These are phyloP conservation scores for Zizania palustris DNA, from an alignment of 202 grass and related monocot genomes.

Conservation along the genomic window DNA sequence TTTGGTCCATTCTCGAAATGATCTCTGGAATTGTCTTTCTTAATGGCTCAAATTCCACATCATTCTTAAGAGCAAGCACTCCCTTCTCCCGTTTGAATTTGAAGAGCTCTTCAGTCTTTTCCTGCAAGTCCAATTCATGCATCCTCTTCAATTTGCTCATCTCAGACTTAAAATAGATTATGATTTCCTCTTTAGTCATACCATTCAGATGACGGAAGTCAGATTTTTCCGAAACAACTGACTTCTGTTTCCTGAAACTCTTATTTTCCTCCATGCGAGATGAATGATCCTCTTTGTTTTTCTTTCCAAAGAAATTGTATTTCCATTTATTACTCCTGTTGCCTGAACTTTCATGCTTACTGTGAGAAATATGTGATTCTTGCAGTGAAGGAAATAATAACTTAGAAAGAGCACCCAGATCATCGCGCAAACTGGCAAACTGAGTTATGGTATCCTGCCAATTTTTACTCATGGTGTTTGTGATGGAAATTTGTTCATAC, in stretches of 20 bases:
- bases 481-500: slow-evolving; percentile 61
- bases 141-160: slow-evolving; percentile 80
- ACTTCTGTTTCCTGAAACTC: slow-evolving; percentile 60
- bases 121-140: slow-evolving; percentile 70
- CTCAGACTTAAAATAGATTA: slow-evolving; percentile 80
- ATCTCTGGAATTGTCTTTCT: slow-evolving; percentile 83
- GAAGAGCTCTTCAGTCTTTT: slow-evolving; percentile 93
- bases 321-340: slow-evolving; percentile 59
- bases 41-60: slow-evolving; percentile 80
- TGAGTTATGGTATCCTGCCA: slow-evolving; percentile 72
- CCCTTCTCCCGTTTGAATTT: slow-evolving; percentile 84
- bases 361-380: slow-evolving; percentile 52
- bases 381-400: slow-evolving; percentile 46
- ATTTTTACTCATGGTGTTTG: slow-evolving; percentile 66
- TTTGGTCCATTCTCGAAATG: slow-evolving; percentile 70
- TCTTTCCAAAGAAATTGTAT: slow-evolving; percentile 65
- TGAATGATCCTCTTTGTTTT: slow-evolving; percentile 59
- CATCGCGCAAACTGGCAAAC: slow-evolving; percentile 62
- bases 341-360: slow-evolving; percentile 57
- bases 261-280: slow-evolving; percentile 50
- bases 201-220: slow-evolving; percentile 73
- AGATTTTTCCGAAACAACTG: slow-evolving; percentile 66
- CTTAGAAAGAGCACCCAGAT: slow-evolving; percentile 73
- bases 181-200: slow-evolving; percentile 66
- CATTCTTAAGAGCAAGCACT: slow-evolving; percentile 72